Percentiles rank a stretch among this genome's conserved stretches.
phyloP scores from a whole-genome alignment of 345 rosid genomes.

The Clausena lansium region DNA sequence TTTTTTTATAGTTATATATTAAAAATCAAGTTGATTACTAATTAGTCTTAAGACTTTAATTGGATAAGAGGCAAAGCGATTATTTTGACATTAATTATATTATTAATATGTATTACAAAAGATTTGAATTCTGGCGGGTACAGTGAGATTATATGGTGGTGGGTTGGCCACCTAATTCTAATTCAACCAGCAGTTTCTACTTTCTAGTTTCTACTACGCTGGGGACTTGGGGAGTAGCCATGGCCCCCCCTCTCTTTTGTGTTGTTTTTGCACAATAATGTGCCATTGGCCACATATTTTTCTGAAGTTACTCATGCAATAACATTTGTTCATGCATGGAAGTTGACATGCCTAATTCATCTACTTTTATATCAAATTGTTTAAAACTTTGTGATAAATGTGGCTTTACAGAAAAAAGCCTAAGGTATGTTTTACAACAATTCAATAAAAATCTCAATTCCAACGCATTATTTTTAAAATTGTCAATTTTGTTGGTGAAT shows the following conservation, averaged over 20 bases:
- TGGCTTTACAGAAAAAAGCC: neutral
- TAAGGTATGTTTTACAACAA: no score
- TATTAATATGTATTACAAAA: neutral
- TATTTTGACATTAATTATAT: neutral
- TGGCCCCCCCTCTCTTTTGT: neutral
- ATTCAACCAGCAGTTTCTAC: slow-evolving; percentile 14
- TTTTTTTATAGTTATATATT: neutral
- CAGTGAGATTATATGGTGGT: slow-evolving; percentile 22
- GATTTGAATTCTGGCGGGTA: slow-evolving; percentile 30
- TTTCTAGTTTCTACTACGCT: neutral
- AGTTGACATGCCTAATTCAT: neutral
- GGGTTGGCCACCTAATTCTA: slow-evolving; percentile 41
- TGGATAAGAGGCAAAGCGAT: slow-evolving; percentile 12
- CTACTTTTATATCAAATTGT: neutral
- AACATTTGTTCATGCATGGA: neutral
- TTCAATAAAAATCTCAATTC: no score
- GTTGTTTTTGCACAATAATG: neutral
- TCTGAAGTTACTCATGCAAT: neutral
- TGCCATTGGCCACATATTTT: neutral
- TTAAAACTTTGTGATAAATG: neutral
- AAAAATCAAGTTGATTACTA: neutral
- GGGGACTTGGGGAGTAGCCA: neutral
- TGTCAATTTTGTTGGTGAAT: no score
- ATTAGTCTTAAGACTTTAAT: neutral
- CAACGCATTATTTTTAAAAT: no score